Evolutionary conservation across 352 stramenopile species (phyloP), one percentile per base, ranked within the genome.

Genomic region (Phytopythium vexans): DNA sequence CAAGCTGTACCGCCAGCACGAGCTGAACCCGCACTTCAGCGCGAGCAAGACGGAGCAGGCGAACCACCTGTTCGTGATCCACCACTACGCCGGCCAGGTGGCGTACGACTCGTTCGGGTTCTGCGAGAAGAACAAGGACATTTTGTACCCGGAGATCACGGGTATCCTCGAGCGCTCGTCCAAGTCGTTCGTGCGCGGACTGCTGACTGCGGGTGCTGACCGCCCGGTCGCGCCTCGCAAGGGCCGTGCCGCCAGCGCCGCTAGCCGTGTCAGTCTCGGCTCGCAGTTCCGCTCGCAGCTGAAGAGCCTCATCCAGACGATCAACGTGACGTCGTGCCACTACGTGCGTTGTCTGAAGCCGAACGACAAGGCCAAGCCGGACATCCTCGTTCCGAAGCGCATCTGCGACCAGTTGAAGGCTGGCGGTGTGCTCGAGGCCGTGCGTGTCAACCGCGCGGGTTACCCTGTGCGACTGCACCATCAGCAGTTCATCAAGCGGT

Each of bases 321-420:
- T 99, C 37, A 89, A 97, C 58, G 77, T 82, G 11, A 98, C 95
- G 0, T 83, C 91, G 55, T 97, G 96, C 32, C 96, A 99, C 62
- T 99, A 99, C 70, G 94, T 99, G 27, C 86, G 97, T n/a, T 99
- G 97, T 70, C 86, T 99, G 40, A 99, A 99, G 74, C 96, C 97
- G 0, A 99, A 99, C 66, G 97, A 99, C 69, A 77, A 92, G 11
- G 93, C 98, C 9, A 92, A 96, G 45, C 57, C 82, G 1, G 74
- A 70, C 16, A 49, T 71, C 34, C 86, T 99, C 60, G 84, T 89
- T 33, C 55, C 95, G 11, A 94, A 97, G 60, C 81, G 96, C 37
- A 78, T 98, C 9, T 97, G 96, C 37, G 95, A 99, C 59, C 97
- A 99, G 74, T 68, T 99, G 3, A 89, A 93, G 55, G 98, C 98